phyloP scores from a whole-genome alignment of 2,329 filamentous ascomycete species.

The Xylariales sp. region DNA sequence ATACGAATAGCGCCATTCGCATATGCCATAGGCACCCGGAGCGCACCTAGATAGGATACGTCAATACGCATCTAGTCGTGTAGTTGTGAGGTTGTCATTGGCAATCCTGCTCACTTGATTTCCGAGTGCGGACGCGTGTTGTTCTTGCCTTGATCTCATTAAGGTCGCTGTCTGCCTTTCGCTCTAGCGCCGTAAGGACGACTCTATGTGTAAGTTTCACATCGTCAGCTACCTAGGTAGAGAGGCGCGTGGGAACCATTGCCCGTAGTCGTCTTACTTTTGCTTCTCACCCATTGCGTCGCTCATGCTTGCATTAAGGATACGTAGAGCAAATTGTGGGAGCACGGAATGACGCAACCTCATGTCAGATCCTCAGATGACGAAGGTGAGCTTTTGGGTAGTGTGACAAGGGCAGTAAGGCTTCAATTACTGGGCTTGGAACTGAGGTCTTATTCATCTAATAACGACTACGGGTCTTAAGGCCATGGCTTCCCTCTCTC shows the following conservation, averaged over 20 bases:
- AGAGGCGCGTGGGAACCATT: neutral
- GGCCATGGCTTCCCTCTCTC: too few species aligned
- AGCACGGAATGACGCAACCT: neutral
- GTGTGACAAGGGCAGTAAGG: too few species aligned
- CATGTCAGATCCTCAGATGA: neutral
- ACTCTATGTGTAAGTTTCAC: neutral
- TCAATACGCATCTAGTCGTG: neutral
- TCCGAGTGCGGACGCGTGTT: neutral
- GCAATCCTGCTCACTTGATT: slow-evolving; percentile 9
- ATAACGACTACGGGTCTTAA: too few species aligned
- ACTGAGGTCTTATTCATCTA: too few species aligned
- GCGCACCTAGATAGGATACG: slow-evolving; percentile 8
- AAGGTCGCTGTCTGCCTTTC: slow-evolving; percentile 16
- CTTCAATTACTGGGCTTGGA: too few species aligned
- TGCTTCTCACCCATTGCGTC: slow-evolving; percentile 6
- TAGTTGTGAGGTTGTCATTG: too few species aligned
- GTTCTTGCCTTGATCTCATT: neutral
- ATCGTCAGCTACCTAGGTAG: neutral
- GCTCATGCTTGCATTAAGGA: neutral
- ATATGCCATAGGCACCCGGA: slow-evolving; percentile 35
- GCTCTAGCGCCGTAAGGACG: slow-evolving; percentile 14
- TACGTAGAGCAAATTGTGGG: neutral
- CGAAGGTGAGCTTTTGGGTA: neutral
- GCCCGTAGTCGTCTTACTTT: slow-evolving; percentile 20
- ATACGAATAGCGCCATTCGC: slow-evolving; percentile 44